phyloP scores from a whole-genome alignment of 2,329 filamentous ascomycete species.

The Lachnellula arida region DNA sequence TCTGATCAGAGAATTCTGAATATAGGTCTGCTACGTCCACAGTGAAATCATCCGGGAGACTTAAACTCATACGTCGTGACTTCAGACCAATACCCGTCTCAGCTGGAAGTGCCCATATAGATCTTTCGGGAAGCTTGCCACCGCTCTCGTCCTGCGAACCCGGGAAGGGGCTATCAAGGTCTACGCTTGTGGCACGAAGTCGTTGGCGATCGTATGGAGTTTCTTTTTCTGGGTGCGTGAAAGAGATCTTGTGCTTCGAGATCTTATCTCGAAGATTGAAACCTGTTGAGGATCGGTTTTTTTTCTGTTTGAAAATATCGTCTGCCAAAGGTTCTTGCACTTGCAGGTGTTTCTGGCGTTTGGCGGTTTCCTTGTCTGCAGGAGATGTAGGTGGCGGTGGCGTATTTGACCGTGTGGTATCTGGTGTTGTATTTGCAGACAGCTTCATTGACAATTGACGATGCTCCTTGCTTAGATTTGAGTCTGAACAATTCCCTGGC shows the following conservation, averaged over 20 bases:
- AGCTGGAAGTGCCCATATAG: conserved; percentile 58
- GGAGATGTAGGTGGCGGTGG: conserved; percentile 44
- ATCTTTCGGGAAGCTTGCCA: conserved; percentile 27
- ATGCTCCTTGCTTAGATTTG: conserved; percentile 14
- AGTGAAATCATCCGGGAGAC: conserved; percentile 67
- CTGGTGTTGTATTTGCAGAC: conserved; percentile 22
- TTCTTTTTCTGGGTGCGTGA: conserved; percentile 13
- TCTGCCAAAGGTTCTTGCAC: conserved; percentile 13
- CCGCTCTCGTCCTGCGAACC: conserved; percentile 25
- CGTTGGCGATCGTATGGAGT: conserved; percentile 4
- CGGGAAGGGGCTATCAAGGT: conserved; percentile 16
- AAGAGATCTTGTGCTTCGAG: conserved; percentile 18
- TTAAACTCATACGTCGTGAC: conserved; percentile 70
- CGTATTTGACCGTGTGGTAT: conserved; percentile 20
- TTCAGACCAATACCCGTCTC: conserved; percentile 71
- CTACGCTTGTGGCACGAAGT: conserved; percentile 27
- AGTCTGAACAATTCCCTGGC: conserved; percentile 15
- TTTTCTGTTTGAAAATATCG: conserved; percentile 39
- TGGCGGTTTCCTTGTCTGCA: conserved; percentile 22
- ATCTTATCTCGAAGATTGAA: conserved; percentile 23
- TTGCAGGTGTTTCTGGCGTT: conserved; percentile 21
- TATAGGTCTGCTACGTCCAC: conserved; percentile 66
- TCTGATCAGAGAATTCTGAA: conserved; percentile 65
- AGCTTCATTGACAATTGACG: conserved; percentile 13
- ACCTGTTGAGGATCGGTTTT: conserved; percentile 40